Conservation (phyloP, 306 rosid genomes). For the Mimosa pudica region DNA sequence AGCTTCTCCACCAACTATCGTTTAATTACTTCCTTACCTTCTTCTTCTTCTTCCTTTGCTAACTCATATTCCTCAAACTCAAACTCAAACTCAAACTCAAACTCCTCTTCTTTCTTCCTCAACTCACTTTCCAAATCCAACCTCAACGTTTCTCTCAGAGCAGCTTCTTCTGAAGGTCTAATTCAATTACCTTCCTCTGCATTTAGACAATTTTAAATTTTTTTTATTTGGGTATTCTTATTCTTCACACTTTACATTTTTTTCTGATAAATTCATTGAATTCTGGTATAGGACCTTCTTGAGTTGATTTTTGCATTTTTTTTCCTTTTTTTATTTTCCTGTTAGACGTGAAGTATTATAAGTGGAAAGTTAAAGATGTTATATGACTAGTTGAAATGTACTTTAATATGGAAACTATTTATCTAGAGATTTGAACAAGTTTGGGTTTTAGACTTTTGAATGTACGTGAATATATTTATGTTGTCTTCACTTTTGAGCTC, state of each 20-base stretch:
- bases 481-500: background rate
- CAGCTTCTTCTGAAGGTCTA: conserved; percentile 71
- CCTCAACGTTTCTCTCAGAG: conserved; percentile 42
- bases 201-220: background rate
- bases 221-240: background rate
- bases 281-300: conserved; percentile 11
- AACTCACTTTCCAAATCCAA: conserved; percentile 42
- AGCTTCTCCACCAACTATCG: conserved; percentile 36
- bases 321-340: conserved; percentile 12
- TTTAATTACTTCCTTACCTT: conserved; percentile 25
- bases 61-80: conserved; percentile 20
- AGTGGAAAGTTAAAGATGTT: background rate
- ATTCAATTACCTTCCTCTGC: conserved; percentile 11
- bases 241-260: background rate
- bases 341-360: background rate
- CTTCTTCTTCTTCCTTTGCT: conserved; percentile 16
- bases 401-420: conserved; percentile 3
- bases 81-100: background rate
- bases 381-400: background rate
- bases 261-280: background rate
- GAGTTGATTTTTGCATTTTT: background rate
- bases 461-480: background rate
- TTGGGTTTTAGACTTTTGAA: background rate
- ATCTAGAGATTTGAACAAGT: conserved; percentile 1
- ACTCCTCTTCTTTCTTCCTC: conserved; percentile 29